Evolutionary conservation across 1,139 yeast genomes (phyloP).

Genomic region (Suhomyces atakaporum): DNA sequence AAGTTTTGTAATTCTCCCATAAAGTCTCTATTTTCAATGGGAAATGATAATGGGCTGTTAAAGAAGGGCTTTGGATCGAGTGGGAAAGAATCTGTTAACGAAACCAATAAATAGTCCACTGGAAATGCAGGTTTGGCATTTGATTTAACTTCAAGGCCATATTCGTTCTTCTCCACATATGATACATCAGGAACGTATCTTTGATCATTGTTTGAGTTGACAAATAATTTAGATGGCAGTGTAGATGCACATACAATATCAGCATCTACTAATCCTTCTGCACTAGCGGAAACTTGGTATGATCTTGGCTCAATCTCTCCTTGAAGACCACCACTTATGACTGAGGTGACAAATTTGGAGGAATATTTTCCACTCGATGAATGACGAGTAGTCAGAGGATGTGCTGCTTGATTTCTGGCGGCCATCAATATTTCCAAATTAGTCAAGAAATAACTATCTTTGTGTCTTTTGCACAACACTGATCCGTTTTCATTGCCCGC

Average conservation of each 20-base stretch:
- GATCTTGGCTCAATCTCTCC: slow-evolving; percentile 91
- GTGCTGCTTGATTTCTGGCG: slow-evolving; percentile 67
- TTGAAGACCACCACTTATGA: slow-evolving; percentile 78
- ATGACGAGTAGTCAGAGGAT: slow-evolving; percentile 70
- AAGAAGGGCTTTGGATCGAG: slow-evolving; percentile 57
- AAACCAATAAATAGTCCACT: slow-evolving; percentile 84
- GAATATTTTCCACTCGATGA: slow-evolving; percentile 69
- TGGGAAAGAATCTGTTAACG: slow-evolving; percentile 93
- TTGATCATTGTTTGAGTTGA: slow-evolving; percentile 66
- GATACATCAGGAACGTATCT: slow-evolving; percentile 95
- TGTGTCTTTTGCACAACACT: slow-evolving; percentile 90
- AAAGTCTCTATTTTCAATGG: slow-evolving; percentile 77
- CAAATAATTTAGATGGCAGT: slow-evolving; percentile 84
- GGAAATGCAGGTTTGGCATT: slow-evolving; percentile 97
- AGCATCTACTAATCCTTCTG: slow-evolving; percentile 86
- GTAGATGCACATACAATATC: slow-evolving; percentile 86
- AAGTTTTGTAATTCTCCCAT: slow-evolving; percentile 76
- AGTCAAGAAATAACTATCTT: slow-evolving; percentile 84
- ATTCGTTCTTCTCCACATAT: slow-evolving; percentile 83
- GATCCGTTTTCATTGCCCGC: slow-evolving; percentile 85
- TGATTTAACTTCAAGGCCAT: slow-evolving; percentile 80
- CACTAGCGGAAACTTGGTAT: slow-evolving; percentile 85
- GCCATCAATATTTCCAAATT: slow-evolving; percentile 88
- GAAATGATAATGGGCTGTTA: slow-evolving; percentile 45
- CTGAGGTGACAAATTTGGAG: slow-evolving; percentile 92